Percentiles rank a stretch among this genome's conserved stretches.
phyloP scores from a whole-genome alignment of 1,284 basidiomycete species.

The Boletus albobrunnescens region DNA sequence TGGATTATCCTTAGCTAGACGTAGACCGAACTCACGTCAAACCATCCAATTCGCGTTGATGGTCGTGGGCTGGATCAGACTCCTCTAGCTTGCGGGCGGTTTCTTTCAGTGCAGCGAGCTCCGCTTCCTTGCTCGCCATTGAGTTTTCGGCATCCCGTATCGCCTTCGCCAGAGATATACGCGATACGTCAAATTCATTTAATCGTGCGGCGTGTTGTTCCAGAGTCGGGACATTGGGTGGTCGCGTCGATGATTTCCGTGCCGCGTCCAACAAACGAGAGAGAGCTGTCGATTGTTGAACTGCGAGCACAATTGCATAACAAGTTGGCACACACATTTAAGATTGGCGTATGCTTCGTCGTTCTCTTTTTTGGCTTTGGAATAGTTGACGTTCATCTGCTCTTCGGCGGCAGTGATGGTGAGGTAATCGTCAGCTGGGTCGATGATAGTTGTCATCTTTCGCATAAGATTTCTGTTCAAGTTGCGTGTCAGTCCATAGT shows the following conservation, averaged over 20 bases:
- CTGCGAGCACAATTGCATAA: not conserved
- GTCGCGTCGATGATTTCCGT: constrained; percentile 65
- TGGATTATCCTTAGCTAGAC: not conserved
- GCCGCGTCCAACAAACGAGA: constrained; percentile 64
- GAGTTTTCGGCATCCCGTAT: constrained; percentile 68
- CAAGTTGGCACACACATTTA: constrained; percentile 42
- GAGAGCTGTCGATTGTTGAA: constrained; percentile 43
- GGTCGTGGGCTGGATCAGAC: constrained; percentile 67
- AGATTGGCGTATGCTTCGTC: constrained; percentile 60
- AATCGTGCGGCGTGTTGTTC: constrained; percentile 56
- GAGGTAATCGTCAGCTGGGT: constrained; percentile 70
- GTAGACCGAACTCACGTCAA: constrained; percentile 50
- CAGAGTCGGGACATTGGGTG: constrained; percentile 61
- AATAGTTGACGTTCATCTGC: constrained; percentile 53
- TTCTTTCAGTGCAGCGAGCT: constrained; percentile 62
- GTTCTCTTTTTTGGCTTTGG: constrained; percentile 55
- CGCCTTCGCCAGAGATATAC: constrained; percentile 66
- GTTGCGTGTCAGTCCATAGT: not conserved
- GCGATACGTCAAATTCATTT: constrained; percentile 60
- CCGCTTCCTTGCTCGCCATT: constrained; percentile 63
- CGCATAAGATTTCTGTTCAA: constrained; percentile 55
- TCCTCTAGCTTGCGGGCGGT: constrained; percentile 56
- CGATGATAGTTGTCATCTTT: constrained; percentile 64
- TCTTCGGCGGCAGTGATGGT: constrained; percentile 69
- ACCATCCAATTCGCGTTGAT: constrained; percentile 61